Base-by-base conservation (phyloP, 345 rosid species). In the Erucastrum elatum region DNA sequence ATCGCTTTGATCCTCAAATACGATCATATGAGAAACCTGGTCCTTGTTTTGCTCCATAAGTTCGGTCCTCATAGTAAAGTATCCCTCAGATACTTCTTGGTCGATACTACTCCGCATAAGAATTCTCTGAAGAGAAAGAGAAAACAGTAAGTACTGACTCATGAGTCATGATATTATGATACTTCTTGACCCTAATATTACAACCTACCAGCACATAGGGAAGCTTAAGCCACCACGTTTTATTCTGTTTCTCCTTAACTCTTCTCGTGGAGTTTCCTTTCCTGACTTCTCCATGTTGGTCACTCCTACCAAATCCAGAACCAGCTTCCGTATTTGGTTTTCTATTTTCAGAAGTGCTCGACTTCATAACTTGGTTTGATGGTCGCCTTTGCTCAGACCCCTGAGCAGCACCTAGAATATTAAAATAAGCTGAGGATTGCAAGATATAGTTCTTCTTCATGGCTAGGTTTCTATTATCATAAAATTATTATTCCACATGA, bases 221-320 rank as follows among this genome's bases (percentile, higher is more conserved):
- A 82, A 91, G 94, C 46, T 88, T 90, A 72, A 82, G 74, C 98
- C 97, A 91, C 97, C 98, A 91, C 39, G 82, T 29, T 66, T 81
- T 64, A 65, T 75, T 56, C 37, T 58, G 69, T 13, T 71, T 60
- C 74, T 71, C 78, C 76, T 67, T 69, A 8, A n/a, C 69, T 64
- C 79, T 72, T 49, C 76, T 44, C 12, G 70, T 64, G 25, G 25
- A 13, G 27, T 70, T 71, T 73, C 78, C 70, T 80, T 44, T 81
- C 27, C 30, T 68, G 66, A 37, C 68, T 55, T 77, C 75, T 75
- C 77, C 76, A 30, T 49, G 78, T 65, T 80, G 34, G 55, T 68
- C 72, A 44, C 44, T 64, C 37, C 72, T 77, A 33, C 79, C 66
- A 79, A 70, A 81, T 70, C 86, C 76, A 56, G 67, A 12, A 78